These are phyloP conservation scores for Misopates orontium DNA, from an alignment of 257 asterid species.

Conservation along the genomic window DNA sequence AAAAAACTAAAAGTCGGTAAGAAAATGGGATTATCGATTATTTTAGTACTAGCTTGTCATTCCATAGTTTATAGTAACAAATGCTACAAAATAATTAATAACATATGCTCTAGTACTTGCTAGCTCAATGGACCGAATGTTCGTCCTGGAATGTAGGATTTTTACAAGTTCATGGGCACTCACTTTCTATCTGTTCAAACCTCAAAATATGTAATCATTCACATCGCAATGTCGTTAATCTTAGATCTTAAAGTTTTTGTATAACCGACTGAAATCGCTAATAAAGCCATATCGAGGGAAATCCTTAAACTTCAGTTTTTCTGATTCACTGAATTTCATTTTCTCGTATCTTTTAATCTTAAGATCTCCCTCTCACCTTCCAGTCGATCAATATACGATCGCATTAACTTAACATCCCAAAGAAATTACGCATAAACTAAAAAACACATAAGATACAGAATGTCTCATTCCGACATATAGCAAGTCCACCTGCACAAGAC, in stretches of 20 bases:
- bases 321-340: not conserved
- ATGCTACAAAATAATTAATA: no score
- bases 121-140: not conserved
- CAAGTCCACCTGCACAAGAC: constrained; percentile 95
- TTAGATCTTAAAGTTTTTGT: not conserved
- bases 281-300: not conserved
- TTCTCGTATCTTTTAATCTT: not conserved
- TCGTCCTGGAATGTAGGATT: not conserved
- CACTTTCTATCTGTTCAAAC: not conserved
- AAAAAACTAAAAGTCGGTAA: not conserved
- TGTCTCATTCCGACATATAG: constrained; percentile 14
- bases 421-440: not conserved
- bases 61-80: not conserved
- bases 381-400: not conserved
- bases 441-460: not conserved
- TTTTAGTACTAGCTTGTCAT: not conserved
- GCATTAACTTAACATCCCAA: not conserved
- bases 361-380: not conserved
- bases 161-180: not conserved
- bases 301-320: not conserved
- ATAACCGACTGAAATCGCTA: not conserved
- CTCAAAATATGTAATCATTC: not conserved
- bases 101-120: not conserved
- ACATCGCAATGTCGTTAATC: not conserved
- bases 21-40: not conserved